phyloP scores from a whole-genome alignment of 345 rosid genomes.

The Citrus hindsii region DNA sequence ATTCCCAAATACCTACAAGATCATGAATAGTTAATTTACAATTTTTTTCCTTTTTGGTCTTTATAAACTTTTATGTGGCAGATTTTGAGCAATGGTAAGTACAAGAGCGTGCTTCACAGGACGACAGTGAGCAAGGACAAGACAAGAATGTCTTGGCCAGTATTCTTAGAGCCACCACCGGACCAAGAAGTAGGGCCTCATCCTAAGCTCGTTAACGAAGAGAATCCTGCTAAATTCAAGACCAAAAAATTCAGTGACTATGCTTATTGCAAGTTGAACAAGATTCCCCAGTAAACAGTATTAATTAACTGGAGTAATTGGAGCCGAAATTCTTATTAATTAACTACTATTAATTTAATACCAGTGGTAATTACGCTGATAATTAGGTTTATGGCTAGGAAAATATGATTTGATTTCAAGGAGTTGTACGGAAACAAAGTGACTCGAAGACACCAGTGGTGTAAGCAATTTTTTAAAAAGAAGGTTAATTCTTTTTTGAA shows the following conservation, averaged over 20 bases:
- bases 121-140: conserved; percentile 20
- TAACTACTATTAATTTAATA: no score
- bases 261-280: conserved; percentile 8
- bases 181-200: conserved; percentile 22
- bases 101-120: conserved; percentile 26
- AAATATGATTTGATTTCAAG: background rate
- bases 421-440: background rate
- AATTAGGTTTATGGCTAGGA: background rate
- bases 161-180: conserved; percentile 24
- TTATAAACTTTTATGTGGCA: background rate
- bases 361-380: background rate
- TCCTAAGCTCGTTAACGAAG: conserved; percentile 16
- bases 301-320: background rate
- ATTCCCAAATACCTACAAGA: background rate
- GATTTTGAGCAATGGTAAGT: conserved; percentile 35
- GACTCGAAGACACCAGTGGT: background rate
- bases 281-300: background rate
- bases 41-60: background rate
- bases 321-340: background rate
- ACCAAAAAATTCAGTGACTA: background rate
- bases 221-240: conserved; percentile 10
- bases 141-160: conserved; percentile 27
- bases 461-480: background rate
- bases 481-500: no score
- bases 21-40: background rate